Base-by-base conservation (phyloP, 2,329 filamentous ascomycete species). In the Monosporascus ibericus region DNA sequence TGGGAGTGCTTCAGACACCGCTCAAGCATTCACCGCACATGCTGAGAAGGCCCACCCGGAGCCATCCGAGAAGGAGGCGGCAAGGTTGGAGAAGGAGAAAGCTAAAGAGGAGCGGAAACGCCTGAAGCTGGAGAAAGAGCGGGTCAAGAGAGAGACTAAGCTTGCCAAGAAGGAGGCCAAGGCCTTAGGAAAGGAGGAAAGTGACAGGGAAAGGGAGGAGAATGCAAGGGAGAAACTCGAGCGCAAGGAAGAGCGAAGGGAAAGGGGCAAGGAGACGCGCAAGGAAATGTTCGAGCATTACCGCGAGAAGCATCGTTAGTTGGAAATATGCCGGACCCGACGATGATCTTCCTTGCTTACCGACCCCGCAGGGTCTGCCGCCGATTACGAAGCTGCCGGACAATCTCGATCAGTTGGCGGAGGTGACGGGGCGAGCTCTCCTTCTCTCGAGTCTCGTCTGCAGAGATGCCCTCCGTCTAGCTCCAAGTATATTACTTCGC, bases 151-250 rank as follows among this genome's bases (percentile, higher is more conserved):
- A 14, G 55, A 49, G 24, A 47, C 49, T 3, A 51, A 44, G 8
- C 51, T 53, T 20, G 52, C 56, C 18, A 52, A 50, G 44, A 61
- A 56, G 34, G 56, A 54, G 44, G 55, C 47, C 14, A 60, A 58
- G 46, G 49, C 48, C 18, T 49, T 55, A 25, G 55, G 59, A 50
- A 60, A 52, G 30, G 52, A 59, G 40, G 59, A 60, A 47, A 62
- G 51, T 52, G 56, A 53, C 37, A 57, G 42, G 38, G 60, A 55
- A 48, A 55, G 48, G 20, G 54, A 54, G 44, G 56, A 57, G 20
- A 60, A 53, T 46, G 55, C 53, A 25, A 55, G 49, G 27, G 58
- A 52, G 51, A 55, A 56, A 36, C 55, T 51, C 14, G 58, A 59
- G 48, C 30, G 48, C 48, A 8, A n/a, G 27, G 14, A 42, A 34